Conservation (phyloP, 495 filamentous ascomycete species). For the Bryoglossum gracile region DNA sequence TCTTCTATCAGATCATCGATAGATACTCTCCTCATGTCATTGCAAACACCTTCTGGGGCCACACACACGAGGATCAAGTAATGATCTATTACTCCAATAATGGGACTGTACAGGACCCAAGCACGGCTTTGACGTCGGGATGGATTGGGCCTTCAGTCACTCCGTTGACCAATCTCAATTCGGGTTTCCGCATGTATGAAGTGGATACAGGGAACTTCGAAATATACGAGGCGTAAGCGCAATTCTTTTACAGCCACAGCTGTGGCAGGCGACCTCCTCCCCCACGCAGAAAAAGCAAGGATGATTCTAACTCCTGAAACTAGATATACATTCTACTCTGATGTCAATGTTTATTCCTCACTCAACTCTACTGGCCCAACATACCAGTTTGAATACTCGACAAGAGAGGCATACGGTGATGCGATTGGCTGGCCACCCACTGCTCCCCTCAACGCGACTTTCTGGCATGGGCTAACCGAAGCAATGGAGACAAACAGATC, state of each 20-base stretch:
- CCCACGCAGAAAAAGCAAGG: too few relatives aligned
- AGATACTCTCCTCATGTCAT: constrained; percentile 50
- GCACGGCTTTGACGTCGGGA: constrained; percentile 37
- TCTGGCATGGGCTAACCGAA: constrained; percentile 55
- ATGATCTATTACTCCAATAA: constrained; percentile 48
- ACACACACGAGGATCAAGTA: constrained; percentile 51
- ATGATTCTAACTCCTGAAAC: too few relatives aligned
- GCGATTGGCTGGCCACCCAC: constrained; percentile 32
- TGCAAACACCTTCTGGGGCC: constrained; percentile 47
- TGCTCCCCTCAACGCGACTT: constrained; percentile 41
- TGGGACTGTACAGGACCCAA: constrained; percentile 32
- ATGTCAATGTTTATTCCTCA: constrained; percentile 44
- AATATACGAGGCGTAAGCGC: constrained; percentile 45
- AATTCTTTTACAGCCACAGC: too few relatives aligned
- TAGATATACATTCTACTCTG: constrained; percentile 42
- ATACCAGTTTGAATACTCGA: constrained; percentile 48
- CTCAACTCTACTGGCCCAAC: constrained; percentile 36
- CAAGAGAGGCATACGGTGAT: constrained; percentile 45
- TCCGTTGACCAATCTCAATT: constrained; percentile 43
- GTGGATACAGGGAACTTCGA: constrained; percentile 49
- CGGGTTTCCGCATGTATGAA: constrained; percentile 49
- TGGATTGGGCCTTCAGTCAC: constrained; percentile 49
- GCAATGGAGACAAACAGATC: constrained; percentile 46
- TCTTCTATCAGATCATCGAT: constrained; percentile 48
- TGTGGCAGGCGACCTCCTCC: too few relatives aligned